Conservation (phyloP, 805 yeast species). For the Candida methanosorbosa region DNA sequence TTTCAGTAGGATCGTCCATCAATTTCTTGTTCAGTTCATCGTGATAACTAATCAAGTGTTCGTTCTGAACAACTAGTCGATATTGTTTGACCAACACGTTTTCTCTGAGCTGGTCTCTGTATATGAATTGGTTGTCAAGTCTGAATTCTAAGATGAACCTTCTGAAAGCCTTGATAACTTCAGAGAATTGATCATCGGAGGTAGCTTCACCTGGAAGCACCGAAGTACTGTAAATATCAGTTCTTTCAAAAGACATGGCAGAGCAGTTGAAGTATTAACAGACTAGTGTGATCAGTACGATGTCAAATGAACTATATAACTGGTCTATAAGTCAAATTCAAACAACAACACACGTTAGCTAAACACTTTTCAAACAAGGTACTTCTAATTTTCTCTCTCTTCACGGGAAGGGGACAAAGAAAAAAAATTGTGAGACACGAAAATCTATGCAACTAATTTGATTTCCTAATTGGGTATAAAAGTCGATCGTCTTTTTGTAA, state of each 20-base stretch:
- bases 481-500: too few species aligned
- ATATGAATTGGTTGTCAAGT: slow-evolving; percentile 71
- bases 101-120: slow-evolving; percentile 86
- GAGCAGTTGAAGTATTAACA: too few species aligned
- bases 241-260: slow-evolving; percentile 64
- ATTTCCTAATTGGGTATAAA: too few species aligned
- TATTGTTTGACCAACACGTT: slow-evolving; percentile 72
- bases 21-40: slow-evolving; percentile 83
- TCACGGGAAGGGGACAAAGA: too few species aligned
- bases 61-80: slow-evolving; percentile 65
- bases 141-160: slow-evolving; percentile 80
- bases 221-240: slow-evolving; percentile 65
- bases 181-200: slow-evolving; percentile 54
- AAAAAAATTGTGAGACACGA: too few species aligned
- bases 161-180: slow-evolving; percentile 68
- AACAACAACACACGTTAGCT: too few species aligned
- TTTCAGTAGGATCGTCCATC: slow-evolving; percentile 79
- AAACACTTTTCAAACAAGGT: too few species aligned
- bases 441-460: too few species aligned
- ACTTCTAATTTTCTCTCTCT: too few species aligned
- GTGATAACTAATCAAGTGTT: slow-evolving; percentile 78
- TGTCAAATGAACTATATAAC: too few species aligned
- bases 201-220: slow-evolving; percentile 81
- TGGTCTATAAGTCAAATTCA: too few species aligned
- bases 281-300: too few species aligned